Percentiles rank a stretch among this genome's conserved stretches.
These are phyloP conservation scores for Lasiodiplodia theobromae DNA, from an alignment of 2,329 filamentous ascomycete species.

Conservation along the genomic window DNA sequence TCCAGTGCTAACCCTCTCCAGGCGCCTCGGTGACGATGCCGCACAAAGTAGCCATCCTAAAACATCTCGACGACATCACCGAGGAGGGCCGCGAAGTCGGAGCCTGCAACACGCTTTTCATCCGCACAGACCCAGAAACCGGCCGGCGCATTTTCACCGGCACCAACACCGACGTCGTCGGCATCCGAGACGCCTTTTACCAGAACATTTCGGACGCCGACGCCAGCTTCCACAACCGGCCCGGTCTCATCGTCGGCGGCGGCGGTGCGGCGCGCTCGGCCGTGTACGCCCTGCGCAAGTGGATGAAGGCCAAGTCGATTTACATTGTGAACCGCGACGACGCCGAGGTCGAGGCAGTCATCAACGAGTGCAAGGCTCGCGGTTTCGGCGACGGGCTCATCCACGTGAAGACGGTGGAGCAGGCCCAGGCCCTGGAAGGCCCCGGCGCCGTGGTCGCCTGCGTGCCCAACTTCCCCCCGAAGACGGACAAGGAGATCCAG, in stretches of 20 bases:
- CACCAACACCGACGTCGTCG: conserved; percentile 82
- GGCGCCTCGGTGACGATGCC: conserved; percentile 83
- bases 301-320: conserved; percentile 71
- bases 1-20: conserved; percentile 36
- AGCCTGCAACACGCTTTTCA: conserved; percentile 81
- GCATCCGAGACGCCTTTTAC: conserved; percentile 75
- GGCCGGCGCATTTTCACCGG: conserved; percentile 67
- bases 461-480: conserved; percentile 78
- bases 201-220: conserved; percentile 54
- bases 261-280: conserved; percentile 81
- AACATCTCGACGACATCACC: conserved; percentile 75
- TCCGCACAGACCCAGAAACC: conserved; percentile 57
- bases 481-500: conserved; percentile 66
- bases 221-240: conserved; percentile 62
- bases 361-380: conserved; percentile 66
- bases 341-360: conserved; percentile 70
- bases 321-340: conserved; percentile 80
- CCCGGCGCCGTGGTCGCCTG: conserved; percentile 76
- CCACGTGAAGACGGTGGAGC: conserved; percentile 66
- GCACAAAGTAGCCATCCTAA: conserved; percentile 79
- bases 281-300: conserved; percentile 75
- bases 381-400: conserved; percentile 67
- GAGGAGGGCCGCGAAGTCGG: conserved; percentile 76
- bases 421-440: conserved; percentile 64
- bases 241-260: conserved; percentile 77